A percentile compares a stretch with the other conserved stretches of the same genome.
phyloP scores from a whole-genome alignment of 805 yeast genomes.

The Metschnikowia chrysomelidarum region DNA sequence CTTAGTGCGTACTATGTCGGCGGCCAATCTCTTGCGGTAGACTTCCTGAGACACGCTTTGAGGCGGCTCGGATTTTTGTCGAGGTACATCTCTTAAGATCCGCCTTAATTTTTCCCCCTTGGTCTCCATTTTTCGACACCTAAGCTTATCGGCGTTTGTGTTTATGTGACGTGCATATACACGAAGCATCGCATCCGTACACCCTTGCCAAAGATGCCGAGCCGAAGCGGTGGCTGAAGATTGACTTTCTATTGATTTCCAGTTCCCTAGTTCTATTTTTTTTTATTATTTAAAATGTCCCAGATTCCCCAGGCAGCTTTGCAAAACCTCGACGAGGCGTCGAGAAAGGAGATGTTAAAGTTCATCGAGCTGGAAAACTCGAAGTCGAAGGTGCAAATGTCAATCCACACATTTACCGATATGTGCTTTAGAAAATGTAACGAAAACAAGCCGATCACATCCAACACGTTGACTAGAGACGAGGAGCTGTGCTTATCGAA shows the following conservation, averaged over 20 bases:
- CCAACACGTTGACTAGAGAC: conserved; percentile 46
- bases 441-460: conserved; percentile 39
- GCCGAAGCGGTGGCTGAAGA: too few species aligned
- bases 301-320: conserved; percentile 35
- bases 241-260: too few species aligned
- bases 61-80: not conserved
- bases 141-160: too few species aligned
- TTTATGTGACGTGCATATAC: too few species aligned
- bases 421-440: conserved; percentile 89
- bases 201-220: too few species aligned
- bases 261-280: too few species aligned
- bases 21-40: conserved; percentile 12
- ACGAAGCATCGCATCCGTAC: too few species aligned
- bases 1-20: conserved; percentile 17
- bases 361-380: conserved; percentile 83
- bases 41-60: conserved; percentile 12
- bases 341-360: conserved; percentile 69
- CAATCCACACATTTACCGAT: conserved; percentile 86
- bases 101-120: conserved; percentile 2
- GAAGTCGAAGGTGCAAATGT: conserved; percentile 81
- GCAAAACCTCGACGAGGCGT: conserved; percentile 54
- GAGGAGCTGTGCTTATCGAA: conserved; percentile 76
- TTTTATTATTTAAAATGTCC: too few species aligned
- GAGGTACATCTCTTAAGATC: not conserved
- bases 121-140: conserved; percentile 10